Base-by-base conservation (phyloP, 2,329 filamentous ascomycete genomes). In the Calonectria naviculata region DNA sequence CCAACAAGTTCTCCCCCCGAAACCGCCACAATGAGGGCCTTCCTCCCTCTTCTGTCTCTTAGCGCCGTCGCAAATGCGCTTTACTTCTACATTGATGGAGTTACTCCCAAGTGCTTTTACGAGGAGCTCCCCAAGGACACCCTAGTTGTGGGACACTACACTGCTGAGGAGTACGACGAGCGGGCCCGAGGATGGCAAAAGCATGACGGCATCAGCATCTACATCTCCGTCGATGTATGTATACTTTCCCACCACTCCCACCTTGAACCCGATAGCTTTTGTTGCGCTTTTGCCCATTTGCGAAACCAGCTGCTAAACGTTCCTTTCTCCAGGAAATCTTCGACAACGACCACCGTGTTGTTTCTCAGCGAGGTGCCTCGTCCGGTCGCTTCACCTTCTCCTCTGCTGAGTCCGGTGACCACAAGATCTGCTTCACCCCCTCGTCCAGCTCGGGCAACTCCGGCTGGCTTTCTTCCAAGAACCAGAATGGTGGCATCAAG, bases 61-160 rank as follows among this genome's bases (percentile, higher is more conserved):
- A 85, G 86, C 83, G 85, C 88, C 68, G 85, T 89, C 71, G 91
- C 93, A 73, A 93, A 95, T 82, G 95, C 95, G 68, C 90, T 99
- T 70, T 96, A 97, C 91, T 97, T 99, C 89, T 98, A 94, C 88
- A 92, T 98, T 83, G 95, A 98, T 83, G 94, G 93, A 80, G 89
- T 90, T 61, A 87, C 90, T 75, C 93, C 94, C 77, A 98, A 97
- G 87, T 99, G 97, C 86, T 99, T 99, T 91, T 97, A 94, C 86
- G 97, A 99, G 87, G 96, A 98, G 85, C 90, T 99, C 71, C 95
- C 97, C 76, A 98, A 98, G 88, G 96, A 98, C 84, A 98, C 97
- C 17, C 87, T 99, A 70, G 96, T 99, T 67, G 95, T 98, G 71
- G 97, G 97, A 77, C 93, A 97, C 85, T 99, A 95, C 88, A 91